Percentiles rank a stretch among this genome's conserved stretches.
Evolutionary conservation across 108 stramenopile species (phyloP).

Genomic region (Hondaea fermentalgiana): DNA sequence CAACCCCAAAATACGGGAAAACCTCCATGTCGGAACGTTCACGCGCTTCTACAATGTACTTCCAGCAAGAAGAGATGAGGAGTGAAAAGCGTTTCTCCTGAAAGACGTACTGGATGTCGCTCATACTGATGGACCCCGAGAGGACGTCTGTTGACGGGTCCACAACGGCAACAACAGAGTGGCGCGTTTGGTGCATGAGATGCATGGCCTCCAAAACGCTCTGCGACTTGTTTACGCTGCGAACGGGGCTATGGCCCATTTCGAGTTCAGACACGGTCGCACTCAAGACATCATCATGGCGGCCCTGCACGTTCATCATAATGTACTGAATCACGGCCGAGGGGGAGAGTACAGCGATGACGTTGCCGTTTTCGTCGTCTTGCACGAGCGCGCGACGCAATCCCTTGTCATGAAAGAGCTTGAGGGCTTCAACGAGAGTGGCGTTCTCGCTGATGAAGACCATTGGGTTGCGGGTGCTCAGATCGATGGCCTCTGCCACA

Average conservation of each 20-base stretch:
- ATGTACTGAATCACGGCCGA: background rate
- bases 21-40: background rate
- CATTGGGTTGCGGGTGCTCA: background rate
- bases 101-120: background rate
- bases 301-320: background rate
- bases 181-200: background rate
- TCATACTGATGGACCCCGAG: background rate
- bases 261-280: background rate
- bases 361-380: background rate
- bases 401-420: background rate
- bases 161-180: background rate
- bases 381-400: background rate
- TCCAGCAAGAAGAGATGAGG: background rate
- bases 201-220: background rate
- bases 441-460: background rate
- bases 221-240: conserved; percentile 6
- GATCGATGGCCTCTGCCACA: background rate
- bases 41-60: background rate
- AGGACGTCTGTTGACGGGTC: background rate
- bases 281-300: background rate
- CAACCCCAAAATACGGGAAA: background rate
- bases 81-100: background rate
- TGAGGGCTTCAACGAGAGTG: background rate
- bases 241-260: background rate
- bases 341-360: background rate